phyloP scores from a whole-genome alignment of 129 eudicot genomes.

The Oenanthe sinensis region DNA sequence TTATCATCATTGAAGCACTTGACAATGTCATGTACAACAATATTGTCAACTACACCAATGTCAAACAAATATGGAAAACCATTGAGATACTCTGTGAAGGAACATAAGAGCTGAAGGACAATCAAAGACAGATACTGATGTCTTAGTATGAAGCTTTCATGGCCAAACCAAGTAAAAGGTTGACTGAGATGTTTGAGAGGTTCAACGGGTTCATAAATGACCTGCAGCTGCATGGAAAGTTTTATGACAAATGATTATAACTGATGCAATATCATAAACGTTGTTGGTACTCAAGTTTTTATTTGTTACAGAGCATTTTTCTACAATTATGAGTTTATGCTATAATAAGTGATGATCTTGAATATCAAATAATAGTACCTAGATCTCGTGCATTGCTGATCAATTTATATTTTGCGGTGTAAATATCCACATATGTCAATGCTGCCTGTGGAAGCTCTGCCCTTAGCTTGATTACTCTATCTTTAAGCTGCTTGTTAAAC shows the following conservation, averaged over 20 bases:
- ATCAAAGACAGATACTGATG: too few species aligned
- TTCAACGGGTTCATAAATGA: too few species aligned
- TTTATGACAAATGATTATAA: not conserved
- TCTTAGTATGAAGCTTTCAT: too few species aligned
- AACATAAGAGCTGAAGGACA: too few species aligned
- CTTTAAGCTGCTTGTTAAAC: constrained; percentile 47
- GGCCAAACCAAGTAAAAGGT: too few species aligned
- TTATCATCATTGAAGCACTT: too few species aligned
- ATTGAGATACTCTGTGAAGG: too few species aligned
- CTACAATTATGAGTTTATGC: not conserved
- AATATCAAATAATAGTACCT: constrained; percentile 20
- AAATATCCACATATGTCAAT: constrained; percentile 43
- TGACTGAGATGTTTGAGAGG: too few species aligned
- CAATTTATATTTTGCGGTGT: constrained; percentile 40
- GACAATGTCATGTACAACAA: too few species aligned
- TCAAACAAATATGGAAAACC: too few species aligned
- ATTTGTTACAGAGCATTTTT: not conserved
- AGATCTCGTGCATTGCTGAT: constrained; percentile 35
- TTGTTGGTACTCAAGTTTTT: not conserved
- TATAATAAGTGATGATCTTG: not conserved
- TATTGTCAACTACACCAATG: too few species aligned
- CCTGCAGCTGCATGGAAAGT: too few species aligned
- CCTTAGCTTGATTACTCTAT: constrained; percentile 29
- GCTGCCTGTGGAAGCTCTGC: constrained; percentile 29
- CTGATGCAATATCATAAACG: not conserved